Percentiles rank a stretch among this genome's conserved stretches.
These are phyloP conservation scores for Verticillium nubilum DNA, from an alignment of 2,329 filamentous ascomycete species.

Conservation along the genomic window DNA sequence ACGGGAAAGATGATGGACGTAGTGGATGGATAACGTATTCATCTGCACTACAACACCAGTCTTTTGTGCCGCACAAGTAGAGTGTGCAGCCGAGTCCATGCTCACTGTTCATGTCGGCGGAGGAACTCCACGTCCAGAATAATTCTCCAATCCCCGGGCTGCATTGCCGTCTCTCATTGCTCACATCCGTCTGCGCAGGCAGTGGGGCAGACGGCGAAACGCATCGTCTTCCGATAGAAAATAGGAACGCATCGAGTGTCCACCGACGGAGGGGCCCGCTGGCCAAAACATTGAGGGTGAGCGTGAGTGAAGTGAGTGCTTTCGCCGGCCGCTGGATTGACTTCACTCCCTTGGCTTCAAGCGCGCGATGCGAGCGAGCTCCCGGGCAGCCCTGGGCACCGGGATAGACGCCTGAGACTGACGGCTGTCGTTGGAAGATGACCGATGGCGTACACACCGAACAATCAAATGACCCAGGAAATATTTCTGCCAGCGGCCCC, in stretches of 20 bases:
- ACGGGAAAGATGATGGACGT: not conserved
- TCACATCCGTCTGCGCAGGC: not conserved
- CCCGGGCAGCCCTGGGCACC: not conserved
- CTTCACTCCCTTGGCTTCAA: not conserved
- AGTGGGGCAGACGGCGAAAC: not conserved
- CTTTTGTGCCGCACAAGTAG: not conserved
- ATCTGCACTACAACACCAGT: slow-evolving; percentile 14
- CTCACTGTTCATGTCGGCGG: not conserved
- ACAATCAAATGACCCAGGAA: not conserved
- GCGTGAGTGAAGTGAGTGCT: not conserved
- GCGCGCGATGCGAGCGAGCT: not conserved
- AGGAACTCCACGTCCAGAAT: not conserved
- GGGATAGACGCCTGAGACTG: not conserved
- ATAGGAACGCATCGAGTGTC: not conserved
- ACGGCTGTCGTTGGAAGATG: not conserved
- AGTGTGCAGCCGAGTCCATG: not conserved
- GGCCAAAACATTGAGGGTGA: too few species aligned
- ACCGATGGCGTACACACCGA: not conserved
- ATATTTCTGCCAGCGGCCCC: not conserved
- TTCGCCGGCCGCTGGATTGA: not conserved
- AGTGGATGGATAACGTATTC: slow-evolving; percentile 19
- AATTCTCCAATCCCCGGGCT: not conserved
- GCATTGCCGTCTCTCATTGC: not conserved
- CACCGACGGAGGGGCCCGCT: not conserved
- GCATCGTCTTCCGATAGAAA: not conserved